These are phyloP conservation scores for Leptodontidium sp. DNA, from an alignment of 2,329 filamentous ascomycete genomes.

Conservation along the genomic window DNA sequence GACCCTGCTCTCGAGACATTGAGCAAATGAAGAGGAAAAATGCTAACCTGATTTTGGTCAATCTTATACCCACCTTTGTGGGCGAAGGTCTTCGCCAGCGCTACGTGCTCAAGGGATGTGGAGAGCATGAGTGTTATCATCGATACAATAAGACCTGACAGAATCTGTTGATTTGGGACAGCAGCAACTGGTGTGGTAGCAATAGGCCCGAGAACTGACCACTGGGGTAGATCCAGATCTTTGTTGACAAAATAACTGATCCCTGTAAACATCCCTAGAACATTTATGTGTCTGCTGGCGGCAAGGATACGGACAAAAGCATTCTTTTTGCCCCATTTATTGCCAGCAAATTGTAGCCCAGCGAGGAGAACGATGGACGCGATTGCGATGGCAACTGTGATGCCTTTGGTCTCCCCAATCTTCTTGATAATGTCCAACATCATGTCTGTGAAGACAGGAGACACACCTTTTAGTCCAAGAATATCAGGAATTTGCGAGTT, in stretches of 20 bases:
- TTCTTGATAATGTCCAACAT: constrained; percentile 67
- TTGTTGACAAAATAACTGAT: constrained; percentile 70
- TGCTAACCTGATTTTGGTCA: constrained; percentile 62
- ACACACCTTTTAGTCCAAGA: constrained; percentile 51
- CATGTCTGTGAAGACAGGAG: constrained; percentile 61
- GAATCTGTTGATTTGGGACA: neutral
- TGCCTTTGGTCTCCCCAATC: constrained; percentile 60
- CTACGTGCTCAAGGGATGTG: constrained; percentile 67
- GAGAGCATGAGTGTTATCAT: constrained; percentile 9
- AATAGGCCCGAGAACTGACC: constrained; percentile 62
- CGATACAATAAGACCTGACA: neutral
- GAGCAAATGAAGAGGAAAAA: too few relatives aligned
- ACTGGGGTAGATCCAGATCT: constrained; percentile 60
- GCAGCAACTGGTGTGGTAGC: constrained; percentile 46
- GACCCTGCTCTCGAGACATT: too few relatives aligned
- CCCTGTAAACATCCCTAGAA: constrained; percentile 67
- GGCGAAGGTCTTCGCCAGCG: constrained; percentile 70
- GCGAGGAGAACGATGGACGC: constrained; percentile 57
- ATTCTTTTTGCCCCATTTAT: constrained; percentile 65
- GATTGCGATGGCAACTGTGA: constrained; percentile 66
- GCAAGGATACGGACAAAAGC: constrained; percentile 65
- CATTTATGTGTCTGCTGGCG: constrained; percentile 67
- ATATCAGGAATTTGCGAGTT: constrained; percentile 63
- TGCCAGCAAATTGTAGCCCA: constrained; percentile 64
- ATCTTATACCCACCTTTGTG: constrained; percentile 68